Base-by-base conservation (phyloP, 805 yeast species). In the Cyberlindnera euphorbiae region DNA sequence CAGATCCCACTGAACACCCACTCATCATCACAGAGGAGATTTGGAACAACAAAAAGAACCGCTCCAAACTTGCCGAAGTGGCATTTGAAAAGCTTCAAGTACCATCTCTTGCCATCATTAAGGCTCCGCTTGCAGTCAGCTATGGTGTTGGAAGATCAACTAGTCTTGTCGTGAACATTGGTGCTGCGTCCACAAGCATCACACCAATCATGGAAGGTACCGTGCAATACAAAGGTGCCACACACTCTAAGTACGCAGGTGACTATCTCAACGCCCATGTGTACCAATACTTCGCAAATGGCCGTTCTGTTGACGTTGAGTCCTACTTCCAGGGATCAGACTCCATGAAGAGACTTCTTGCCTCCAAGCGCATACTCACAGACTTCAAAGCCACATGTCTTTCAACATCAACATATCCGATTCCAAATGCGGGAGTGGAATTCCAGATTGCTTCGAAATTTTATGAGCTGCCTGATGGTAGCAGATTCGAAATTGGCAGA, bases 151-250 rank as follows among this genome's bases (percentile, higher is more conserved):
- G 94, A 2, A 77, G 79, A 52, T 72, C 84, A 17, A 79, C 82
- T 9, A 87, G 90, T 5, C 66, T 89, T 40, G 85, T 88, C 8
- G 71, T 88, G 17, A 96, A 89, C 55, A 60, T 88, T 30, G 96
- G 96, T 3, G 69, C 83, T 8, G 67, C 81, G 4, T 73, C 75
- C 5, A 70, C 81, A 13, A 70, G 79, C 22, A 84, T 86, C 8
- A 82, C 93, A 0, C 94, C 95, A 8, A 73, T 86, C 14, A 62
- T 76, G 43, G 88, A 83, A 50, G 96, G 95, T 26, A 71, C 74
- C 12, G 73, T 86, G 34, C 71, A 82, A 35, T 62, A 69, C 45
- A 82, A 80, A 54, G 82, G 85, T 31, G 69, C 77, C 5, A 64
- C 72, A 42, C 82, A 76, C 56, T 73, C 85, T 12, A 77, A 75